phyloP scores from a whole-genome alignment of 2,329 filamentous ascomycete species.

The Alternaria sp. region DNA sequence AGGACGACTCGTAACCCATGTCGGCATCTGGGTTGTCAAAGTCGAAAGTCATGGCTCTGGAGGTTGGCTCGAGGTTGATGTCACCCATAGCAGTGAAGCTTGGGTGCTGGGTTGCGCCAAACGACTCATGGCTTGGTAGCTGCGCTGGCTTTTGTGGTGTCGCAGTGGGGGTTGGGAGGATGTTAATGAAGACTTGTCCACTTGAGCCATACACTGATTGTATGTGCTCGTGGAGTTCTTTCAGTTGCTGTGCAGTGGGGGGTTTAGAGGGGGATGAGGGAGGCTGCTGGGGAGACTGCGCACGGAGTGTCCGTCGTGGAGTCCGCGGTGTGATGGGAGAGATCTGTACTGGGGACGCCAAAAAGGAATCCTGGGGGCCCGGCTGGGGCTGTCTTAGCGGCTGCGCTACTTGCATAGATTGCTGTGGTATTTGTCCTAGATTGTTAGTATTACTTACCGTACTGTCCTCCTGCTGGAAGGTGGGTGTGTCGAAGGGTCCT shows the following conservation, averaged over 20 bases:
- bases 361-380: slow-evolving; percentile 61
- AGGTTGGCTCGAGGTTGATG: slow-evolving; percentile 52
- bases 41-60: slow-evolving; percentile 48
- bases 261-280: slow-evolving; percentile 43
- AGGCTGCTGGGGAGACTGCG: slow-evolving; percentile 43
- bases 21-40: slow-evolving; percentile 51
- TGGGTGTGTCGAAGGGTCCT: slow-evolving; percentile 36
- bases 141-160: slow-evolving; percentile 52
- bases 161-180: slow-evolving; percentile 61
- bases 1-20: slow-evolving; percentile 57
- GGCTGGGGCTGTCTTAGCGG: slow-evolving; percentile 84
- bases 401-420: slow-evolving; percentile 88
- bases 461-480: slow-evolving; percentile 57
- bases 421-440: slow-evolving; percentile 69
- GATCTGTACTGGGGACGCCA: slow-evolving; percentile 48
- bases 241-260: slow-evolving; percentile 50
- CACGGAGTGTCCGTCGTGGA: slow-evolving; percentile 40
- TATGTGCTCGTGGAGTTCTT: slow-evolving; percentile 53
- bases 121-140: slow-evolving; percentile 50
- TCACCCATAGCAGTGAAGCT: slow-evolving; percentile 63
- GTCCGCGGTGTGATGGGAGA: slow-evolving; percentile 44
- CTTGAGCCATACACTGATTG: slow-evolving; percentile 52
- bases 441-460: slow-evolving; percentile 64
- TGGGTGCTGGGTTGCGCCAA: slow-evolving; percentile 63
- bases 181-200: slow-evolving; percentile 52